Conservation (phyloP, 805 yeast genomes). For the Tetrapisispora pingtungensis region DNA sequence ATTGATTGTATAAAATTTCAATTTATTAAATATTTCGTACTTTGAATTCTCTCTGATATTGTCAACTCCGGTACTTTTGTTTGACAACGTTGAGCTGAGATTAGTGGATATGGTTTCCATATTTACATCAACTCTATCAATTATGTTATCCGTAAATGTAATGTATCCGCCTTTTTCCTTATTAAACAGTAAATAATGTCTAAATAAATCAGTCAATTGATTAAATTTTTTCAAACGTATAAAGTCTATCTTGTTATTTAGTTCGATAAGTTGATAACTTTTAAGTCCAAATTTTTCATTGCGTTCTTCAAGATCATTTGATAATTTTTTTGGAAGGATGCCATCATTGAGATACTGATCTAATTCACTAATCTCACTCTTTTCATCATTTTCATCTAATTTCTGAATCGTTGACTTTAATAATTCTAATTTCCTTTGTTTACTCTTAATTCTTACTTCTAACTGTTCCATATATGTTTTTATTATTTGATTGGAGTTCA, state of each 20-base stretch:
- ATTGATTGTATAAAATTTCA: conserved; percentile 7
- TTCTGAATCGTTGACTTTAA: neutral
- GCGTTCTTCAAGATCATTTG: neutral
- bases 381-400: neutral
- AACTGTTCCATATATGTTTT: conserved; percentile 6
- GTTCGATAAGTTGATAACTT: conserved; percentile 16
- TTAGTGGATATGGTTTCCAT: neutral
- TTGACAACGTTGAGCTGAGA: neutral
- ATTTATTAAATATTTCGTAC: neutral
- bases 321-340: neutral
- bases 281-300: conserved; percentile 21
- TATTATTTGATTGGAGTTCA: conserved; percentile 4
- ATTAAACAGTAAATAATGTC: conserved; percentile 9
- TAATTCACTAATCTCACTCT: neutral
- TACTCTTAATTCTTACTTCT: neutral
- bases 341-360: neutral
- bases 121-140: no score
- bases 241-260: conserved; percentile 8
- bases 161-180: neutral
- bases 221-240: conserved; percentile 12
- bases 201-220: conserved; percentile 14
- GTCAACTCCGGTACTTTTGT: neutral
- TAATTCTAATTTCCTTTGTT: neutral
- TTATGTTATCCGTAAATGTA: neutral
- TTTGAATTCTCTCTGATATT: neutral